Percentiles rank a stretch among this genome's conserved stretches.
Conservation (phyloP, 306 rosid species). For the Morella rubra region DNA sequence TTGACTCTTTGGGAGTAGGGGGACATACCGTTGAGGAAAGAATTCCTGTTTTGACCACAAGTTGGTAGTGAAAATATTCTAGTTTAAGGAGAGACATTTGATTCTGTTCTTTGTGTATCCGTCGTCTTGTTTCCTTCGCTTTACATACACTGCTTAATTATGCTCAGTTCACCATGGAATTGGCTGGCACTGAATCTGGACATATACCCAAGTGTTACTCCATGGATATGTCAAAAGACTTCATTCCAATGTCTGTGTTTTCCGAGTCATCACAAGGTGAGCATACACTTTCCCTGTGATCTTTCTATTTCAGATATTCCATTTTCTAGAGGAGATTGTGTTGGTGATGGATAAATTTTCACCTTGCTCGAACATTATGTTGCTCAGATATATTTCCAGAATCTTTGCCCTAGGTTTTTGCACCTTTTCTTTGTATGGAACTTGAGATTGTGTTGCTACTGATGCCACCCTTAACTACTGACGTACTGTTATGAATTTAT, state of each 20-base stretch:
- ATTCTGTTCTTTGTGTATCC: slow-evolving; percentile 10
- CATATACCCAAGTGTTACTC: slow-evolving; percentile 51
- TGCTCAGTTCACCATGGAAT: slow-evolving; percentile 81
- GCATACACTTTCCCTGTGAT: slow-evolving; percentile 3
- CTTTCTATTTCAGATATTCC: slow-evolving; percentile 3
- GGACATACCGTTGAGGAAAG: not conserved
- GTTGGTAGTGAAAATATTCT: not conserved
- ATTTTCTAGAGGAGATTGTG: not conserved
- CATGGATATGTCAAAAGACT: slow-evolving; percentile 67
- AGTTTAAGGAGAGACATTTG: slow-evolving; percentile 4
- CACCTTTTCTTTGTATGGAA: not conserved
- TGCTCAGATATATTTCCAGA: slow-evolving; percentile 1
- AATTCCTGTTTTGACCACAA: not conserved
- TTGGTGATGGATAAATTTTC: slow-evolving; percentile 10
- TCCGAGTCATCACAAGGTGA: slow-evolving; percentile 77
- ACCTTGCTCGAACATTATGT: slow-evolving; percentile 3
- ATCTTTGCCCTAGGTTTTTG: slow-evolving; percentile 7
- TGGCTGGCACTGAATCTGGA: slow-evolving; percentile 68
- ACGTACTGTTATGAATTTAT: not conserved
- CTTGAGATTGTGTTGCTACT: not conserved
- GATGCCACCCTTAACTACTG: too few relatives aligned
- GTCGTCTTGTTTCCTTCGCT: slow-evolving; percentile 14
- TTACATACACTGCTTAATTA: slow-evolving; percentile 34
- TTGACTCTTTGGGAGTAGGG: not conserved
- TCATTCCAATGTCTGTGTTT: slow-evolving; percentile 76